These are phyloP conservation scores for Knufia fluminis DNA, from an alignment of 2,329 filamentous ascomycete genomes.

Conservation along the genomic window DNA sequence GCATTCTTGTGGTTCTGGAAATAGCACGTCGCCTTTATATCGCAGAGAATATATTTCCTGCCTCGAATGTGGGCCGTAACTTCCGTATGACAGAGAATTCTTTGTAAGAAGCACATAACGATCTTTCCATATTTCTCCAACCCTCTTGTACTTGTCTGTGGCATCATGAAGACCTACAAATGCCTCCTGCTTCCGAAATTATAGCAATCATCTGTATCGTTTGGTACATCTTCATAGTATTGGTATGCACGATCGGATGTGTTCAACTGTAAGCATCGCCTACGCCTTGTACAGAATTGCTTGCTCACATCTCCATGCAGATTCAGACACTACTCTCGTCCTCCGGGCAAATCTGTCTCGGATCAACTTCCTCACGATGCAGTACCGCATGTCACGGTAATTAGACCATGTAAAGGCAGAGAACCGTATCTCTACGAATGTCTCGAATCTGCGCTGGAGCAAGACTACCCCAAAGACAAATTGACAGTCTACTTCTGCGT, in stretches of 20 bases:
- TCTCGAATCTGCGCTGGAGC: constrained; percentile 73
- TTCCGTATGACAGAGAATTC: not conserved
- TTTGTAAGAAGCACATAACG: too few relatives aligned
- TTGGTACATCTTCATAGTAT: constrained; percentile 48
- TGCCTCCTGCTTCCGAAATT: constrained; percentile 24
- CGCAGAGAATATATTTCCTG: not conserved
- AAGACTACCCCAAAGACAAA: constrained; percentile 68
- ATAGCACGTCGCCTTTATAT: not conserved
- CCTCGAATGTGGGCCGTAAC: not conserved
- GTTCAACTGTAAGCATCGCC: constrained; percentile 44
- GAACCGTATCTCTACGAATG: constrained; percentile 89
- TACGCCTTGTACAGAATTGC: not conserved
- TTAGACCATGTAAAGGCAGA: constrained; percentile 86
- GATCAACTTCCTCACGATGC: constrained; percentile 32
- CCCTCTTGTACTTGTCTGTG: too few relatives aligned
- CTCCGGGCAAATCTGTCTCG: constrained; percentile 35
- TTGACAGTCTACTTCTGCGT: constrained; percentile 78
- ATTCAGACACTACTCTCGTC: constrained; percentile 45
- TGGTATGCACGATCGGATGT: constrained; percentile 51
- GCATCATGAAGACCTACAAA: constrained; percentile 1
- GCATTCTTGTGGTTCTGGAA: not conserved
- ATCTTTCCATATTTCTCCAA: not conserved
- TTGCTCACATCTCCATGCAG: constrained; percentile 29
- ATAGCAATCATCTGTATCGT: constrained; percentile 41
- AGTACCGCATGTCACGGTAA: constrained; percentile 76